These are phyloP conservation scores for Protomyces arabidopsidicola DNA, from an alignment of 1,139 yeast genomes.

Conservation along the genomic window DNA sequence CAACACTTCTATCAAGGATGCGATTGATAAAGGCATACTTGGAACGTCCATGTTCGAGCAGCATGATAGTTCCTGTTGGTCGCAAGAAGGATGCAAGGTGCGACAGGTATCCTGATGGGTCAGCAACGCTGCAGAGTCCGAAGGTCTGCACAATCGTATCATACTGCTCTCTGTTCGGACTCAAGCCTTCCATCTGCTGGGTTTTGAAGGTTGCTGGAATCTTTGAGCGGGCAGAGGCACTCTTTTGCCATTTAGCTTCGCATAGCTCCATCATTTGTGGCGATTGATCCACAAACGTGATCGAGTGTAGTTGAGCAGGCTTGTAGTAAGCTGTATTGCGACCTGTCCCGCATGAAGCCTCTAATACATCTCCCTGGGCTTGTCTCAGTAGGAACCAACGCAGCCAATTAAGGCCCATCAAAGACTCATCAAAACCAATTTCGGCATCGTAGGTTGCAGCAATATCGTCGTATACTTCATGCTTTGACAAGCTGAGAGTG, in stretches of 20 bases:
- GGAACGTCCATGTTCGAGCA: slow-evolving; percentile 90
- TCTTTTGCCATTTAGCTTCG: background rate
- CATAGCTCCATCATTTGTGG: slow-evolving; percentile 80
- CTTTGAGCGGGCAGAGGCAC: slow-evolving; percentile 49
- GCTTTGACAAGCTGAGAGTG: background rate
- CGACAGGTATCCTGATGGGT: slow-evolving; percentile 75
- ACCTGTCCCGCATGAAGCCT: slow-evolving; percentile 95
- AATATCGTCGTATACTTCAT: slow-evolving; percentile 53
- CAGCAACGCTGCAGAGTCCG: slow-evolving; percentile 92
- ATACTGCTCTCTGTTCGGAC: slow-evolving; percentile 50
- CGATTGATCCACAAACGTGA: slow-evolving; percentile 83
- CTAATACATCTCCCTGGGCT: slow-evolving; percentile 54
- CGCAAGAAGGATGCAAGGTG: slow-evolving; percentile 68
- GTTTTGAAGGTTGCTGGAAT: slow-evolving; percentile 65
- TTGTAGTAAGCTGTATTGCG: slow-evolving; percentile 75
- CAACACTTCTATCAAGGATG: slow-evolving; percentile 77
- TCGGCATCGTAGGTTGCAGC: slow-evolving; percentile 79
- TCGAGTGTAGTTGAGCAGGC: slow-evolving; percentile 56
- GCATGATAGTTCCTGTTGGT: slow-evolving; percentile 76
- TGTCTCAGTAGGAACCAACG: slow-evolving; percentile 80
- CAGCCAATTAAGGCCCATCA: slow-evolving; percentile 74
- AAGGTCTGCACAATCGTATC: slow-evolving; percentile 92
- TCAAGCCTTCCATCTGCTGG: slow-evolving; percentile 84
- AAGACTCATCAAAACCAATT: slow-evolving; percentile 79
- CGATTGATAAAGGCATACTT: slow-evolving; percentile 71